Base-by-base conservation (phyloP, 805 yeast genomes). In the Soucietia sequanensis region DNA sequence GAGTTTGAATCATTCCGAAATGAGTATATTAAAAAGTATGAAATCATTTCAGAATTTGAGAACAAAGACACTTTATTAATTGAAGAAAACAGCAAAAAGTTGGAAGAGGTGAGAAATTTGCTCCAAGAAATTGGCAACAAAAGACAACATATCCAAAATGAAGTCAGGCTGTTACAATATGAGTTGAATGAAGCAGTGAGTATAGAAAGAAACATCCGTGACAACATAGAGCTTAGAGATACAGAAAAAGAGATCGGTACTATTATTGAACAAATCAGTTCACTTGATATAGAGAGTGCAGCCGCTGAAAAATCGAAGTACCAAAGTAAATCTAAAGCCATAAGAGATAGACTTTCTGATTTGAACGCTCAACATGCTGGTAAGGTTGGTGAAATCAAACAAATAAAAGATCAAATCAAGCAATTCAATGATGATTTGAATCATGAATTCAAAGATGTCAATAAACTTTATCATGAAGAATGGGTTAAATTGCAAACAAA, bases 321-420 rank as follows among this genome's bases (percentile, higher is more conserved):
- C 52, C 82, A 84, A 46, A 59, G 67, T 8, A 72, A 76, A 38
- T 73, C 89, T 2, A 56, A 61, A 27, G 47, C 54, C n/a, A 59
- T 89, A 23, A 62, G 78, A 36, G 62, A 65, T 11, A 52, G 62
- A 24, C 76, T 79, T 34, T 70, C 84, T 11, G 60, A 59, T 4
- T 55, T 84, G 27, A 83, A 80, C 41, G 72, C 89, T 1, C 56
- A 58, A 33, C 79, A 84, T 47, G 84, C 95, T 3, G 81, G 88
- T 9, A 84, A 81, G 46, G 58, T 78, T 15, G 99, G 99, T 14
- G 98, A 91, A 56, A 74, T 86, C 26, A 80, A 80, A 41, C 97
- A 91, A 52, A 68, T 93, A 41, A 77, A 80, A 31, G 87, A 79
- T 44, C 96, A 89, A 49, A 70, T 83, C 4, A 59, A 58, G 15